These are phyloP conservation scores for Rhodomyrtus psidioides DNA, from an alignment of 441 rosid species.

Conservation along the genomic window DNA sequence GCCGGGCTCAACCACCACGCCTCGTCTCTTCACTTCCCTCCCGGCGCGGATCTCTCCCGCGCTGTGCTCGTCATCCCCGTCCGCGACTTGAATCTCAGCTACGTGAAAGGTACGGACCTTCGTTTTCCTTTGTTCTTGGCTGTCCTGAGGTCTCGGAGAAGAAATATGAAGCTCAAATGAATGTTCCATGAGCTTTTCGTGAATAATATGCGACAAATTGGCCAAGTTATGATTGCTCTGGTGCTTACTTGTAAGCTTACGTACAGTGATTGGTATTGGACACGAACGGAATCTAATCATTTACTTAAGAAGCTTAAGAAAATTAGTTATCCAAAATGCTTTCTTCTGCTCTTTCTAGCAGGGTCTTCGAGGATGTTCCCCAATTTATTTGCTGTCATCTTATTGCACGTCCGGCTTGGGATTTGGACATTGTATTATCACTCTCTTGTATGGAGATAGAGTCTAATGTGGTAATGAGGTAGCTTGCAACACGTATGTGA, in stretches of 20 bases:
- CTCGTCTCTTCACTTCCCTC: slow-evolving; percentile 59
- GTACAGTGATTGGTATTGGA: neutral
- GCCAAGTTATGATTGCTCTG: neutral
- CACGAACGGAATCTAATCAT: neutral
- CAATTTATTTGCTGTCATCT: neutral
- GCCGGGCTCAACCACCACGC: slow-evolving; percentile 89
- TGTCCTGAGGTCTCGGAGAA: neutral
- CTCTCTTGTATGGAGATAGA: neutral
- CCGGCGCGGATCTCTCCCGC: slow-evolving; percentile 83
- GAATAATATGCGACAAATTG: neutral
- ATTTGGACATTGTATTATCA: neutral
- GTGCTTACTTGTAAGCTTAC: neutral
- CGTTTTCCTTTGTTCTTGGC: neutral
- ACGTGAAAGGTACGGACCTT: slow-evolving; percentile 42
- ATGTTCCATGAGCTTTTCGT: neutral
- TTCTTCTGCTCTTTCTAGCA: neutral
- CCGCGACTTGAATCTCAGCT: slow-evolving; percentile 58
- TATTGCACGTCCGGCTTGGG: neutral
- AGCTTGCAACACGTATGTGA: neutral
- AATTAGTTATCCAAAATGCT: neutral
- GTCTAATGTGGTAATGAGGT: neutral
- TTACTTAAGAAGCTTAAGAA: neutral
- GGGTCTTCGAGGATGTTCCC: neutral
- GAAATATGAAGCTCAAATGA: neutral
- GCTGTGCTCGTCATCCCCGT: slow-evolving; percentile 77